Percentiles rank a stretch among this genome's conserved stretches.
Evolutionary conservation across 73 alveolate genomes (phyloP).

Genomic region (Symbiodinium pilosum): DNA sequence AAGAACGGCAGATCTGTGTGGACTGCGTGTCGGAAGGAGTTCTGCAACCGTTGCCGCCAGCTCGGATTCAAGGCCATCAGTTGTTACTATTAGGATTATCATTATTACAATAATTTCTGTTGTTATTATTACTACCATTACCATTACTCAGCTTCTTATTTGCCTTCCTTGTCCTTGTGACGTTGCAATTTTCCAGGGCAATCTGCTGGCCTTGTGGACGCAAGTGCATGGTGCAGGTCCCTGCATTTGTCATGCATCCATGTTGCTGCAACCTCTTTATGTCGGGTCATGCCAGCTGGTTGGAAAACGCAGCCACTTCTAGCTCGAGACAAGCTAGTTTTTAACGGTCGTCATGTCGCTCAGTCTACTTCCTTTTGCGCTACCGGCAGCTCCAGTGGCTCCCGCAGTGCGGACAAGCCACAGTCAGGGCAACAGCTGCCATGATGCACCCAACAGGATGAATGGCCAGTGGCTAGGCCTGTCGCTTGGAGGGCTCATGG

Average conservation of each 20-base stretch:
- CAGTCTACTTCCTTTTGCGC: not conserved
- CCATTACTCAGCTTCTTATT: no score
- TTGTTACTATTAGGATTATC: no score
- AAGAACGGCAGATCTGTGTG: not conserved
- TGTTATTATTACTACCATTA: no score
- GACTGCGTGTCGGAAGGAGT: not conserved
- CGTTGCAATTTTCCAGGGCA: not conserved
- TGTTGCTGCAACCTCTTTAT: not conserved
- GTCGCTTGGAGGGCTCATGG: not conserved
- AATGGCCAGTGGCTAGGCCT: not conserved
- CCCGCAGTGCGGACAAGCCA: not conserved
- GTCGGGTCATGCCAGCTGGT: no score
- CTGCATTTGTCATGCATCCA: not conserved
- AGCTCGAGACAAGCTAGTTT: no score
- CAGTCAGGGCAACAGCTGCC: not conserved
- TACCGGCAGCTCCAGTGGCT: not conserved
- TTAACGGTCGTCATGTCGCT: not conserved
- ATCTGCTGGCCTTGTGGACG: conserved; percentile 5
- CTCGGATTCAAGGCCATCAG: not conserved
- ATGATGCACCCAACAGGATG: not conserved
- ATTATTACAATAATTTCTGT: no score
- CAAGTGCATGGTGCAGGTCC: not conserved
- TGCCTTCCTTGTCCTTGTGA: no score
- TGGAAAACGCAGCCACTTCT: no score
- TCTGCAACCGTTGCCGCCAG: not conserved